phyloP scores from a whole-genome alignment of 2,329 filamentous ascomycete genomes.

The Xylaria sp. region DNA sequence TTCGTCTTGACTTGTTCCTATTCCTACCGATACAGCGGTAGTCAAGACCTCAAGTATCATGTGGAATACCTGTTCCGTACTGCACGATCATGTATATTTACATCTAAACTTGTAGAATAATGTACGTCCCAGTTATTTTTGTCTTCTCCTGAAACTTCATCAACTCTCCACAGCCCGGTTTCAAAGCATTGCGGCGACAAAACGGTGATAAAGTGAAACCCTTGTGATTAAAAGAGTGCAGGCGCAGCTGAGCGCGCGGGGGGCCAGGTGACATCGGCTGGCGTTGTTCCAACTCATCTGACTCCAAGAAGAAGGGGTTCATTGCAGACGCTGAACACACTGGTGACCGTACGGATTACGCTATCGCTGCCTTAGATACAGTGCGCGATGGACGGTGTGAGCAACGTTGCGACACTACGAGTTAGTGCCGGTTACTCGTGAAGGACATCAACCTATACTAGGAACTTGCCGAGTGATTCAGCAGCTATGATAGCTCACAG shows the following conservation, averaged over 20 bases:
- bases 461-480: not conserved
- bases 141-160: conserved; percentile 10
- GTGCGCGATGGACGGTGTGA: no score
- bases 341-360: not conserved
- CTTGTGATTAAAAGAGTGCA: conserved; percentile 7
- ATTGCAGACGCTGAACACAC: not conserved
- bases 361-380: not conserved
- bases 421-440: no score
- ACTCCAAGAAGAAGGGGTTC: not conserved
- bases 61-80: no score
- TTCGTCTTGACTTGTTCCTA: no score
- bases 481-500: not conserved
- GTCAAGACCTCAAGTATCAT: no score
- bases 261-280: not conserved
- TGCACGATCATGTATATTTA: no score
- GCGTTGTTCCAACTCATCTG: not conserved
- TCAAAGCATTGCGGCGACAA: conserved; percentile 17
- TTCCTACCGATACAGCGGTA: no score
- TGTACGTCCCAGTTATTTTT: conserved; percentile 16
- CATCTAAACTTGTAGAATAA: no score
- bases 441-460: no score
- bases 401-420: no score
- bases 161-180: conserved; percentile 13
- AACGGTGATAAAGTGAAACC: conserved; percentile 21
- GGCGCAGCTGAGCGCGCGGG: not conserved